phyloP scores from a whole-genome alignment of 495 filamentous ascomycete genomes.

The Parmelia sp. region DNA sequence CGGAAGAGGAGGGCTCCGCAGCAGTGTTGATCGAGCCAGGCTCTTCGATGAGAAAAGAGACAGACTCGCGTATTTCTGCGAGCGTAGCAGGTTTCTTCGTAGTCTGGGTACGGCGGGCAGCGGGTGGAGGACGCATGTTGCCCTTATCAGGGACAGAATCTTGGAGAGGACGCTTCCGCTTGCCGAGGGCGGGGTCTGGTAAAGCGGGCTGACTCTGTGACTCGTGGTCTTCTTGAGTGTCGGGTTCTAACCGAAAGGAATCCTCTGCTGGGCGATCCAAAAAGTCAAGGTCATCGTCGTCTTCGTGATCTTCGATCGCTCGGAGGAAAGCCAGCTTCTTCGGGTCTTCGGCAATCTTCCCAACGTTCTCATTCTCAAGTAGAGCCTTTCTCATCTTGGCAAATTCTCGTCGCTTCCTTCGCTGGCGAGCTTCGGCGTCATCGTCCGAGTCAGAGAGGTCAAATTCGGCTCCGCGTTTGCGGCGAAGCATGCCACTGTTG shows the following conservation, averaged over 20 bases:
- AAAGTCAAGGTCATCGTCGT: constrained; percentile 76
- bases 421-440: constrained; percentile 64
- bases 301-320: constrained; percentile 76
- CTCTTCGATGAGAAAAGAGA: constrained; percentile 77
- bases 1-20: constrained; percentile 33
- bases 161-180: constrained; percentile 51
- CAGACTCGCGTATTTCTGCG: constrained; percentile 68
- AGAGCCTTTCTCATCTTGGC: constrained; percentile 87
- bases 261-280: constrained; percentile 46
- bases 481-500: constrained; percentile 75
- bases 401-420: constrained; percentile 80
- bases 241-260: constrained; percentile 26
- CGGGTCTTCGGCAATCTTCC: constrained; percentile 83
- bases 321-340: constrained; percentile 84
- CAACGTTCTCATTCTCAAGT: constrained; percentile 82
- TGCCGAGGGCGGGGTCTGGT: constrained; percentile 36
- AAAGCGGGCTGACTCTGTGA: constrained; percentile 38
- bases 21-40: constrained; percentile 47
- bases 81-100: constrained; percentile 62
- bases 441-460: constrained; percentile 87
- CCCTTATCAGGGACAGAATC: constrained; percentile 39
- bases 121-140: constrained; percentile 50
- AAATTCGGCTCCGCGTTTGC: constrained; percentile 63
- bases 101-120: constrained; percentile 59
- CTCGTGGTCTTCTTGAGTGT: constrained; percentile 37